A percentile compares a stretch with the other conserved stretches of the same genome.
These are phyloP conservation scores for Lachnellula arida DNA, from an alignment of 2,329 filamentous ascomycete genomes.

Conservation along the genomic window DNA sequence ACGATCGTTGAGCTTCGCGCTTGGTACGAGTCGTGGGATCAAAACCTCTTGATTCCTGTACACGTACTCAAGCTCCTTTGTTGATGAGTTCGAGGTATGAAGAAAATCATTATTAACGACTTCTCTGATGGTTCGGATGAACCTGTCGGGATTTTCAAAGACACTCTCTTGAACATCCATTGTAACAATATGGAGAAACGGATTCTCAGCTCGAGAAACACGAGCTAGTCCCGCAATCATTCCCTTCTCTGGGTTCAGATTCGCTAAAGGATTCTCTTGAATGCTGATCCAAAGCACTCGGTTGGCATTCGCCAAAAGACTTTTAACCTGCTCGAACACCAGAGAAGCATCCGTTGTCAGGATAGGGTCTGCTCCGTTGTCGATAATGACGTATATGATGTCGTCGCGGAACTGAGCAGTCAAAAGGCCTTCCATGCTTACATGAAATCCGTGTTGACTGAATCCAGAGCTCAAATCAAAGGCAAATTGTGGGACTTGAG, in stretches of 20 bases:
- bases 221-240: not conserved
- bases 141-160: no score
- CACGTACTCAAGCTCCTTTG: conserved; percentile 17
- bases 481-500: not conserved
- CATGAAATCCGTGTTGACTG: not conserved
- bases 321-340: not conserved
- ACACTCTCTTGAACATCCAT: not conserved
- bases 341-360: not conserved
- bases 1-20: conserved; percentile 14
- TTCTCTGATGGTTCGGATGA: not conserved
- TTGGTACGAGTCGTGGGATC: conserved; percentile 15
- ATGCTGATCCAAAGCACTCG: conserved; percentile 2
- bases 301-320: not conserved
- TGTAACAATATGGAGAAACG: not conserved
- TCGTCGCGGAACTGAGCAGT: not conserved
- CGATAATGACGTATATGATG: not conserved
- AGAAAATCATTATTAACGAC: not conserved
- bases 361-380: not conserved
- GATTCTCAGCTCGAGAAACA: not conserved
- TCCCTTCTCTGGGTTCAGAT: conserved; percentile 12
- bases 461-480: not conserved
- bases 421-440: not conserved
- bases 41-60: conserved; percentile 14
- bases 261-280: not conserved
- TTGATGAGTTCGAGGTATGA: not conserved